phyloP scores from a whole-genome alignment of 1,284 basidiomycete species.

The Coriolopsis trogii region DNA sequence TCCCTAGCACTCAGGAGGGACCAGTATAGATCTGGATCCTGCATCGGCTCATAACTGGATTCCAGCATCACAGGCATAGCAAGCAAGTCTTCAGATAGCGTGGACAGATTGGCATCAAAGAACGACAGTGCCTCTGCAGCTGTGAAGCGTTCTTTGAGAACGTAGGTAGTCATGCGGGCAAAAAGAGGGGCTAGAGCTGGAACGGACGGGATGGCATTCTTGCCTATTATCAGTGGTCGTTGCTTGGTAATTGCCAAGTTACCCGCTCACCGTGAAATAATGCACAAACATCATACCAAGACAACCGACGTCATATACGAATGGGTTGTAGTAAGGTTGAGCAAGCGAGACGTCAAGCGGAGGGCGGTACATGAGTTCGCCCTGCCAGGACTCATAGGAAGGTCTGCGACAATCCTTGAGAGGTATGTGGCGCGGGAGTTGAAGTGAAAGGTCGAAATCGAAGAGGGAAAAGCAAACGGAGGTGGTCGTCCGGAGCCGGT shows the following conservation, averaged over 20 bases:
- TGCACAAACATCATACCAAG: conserved; percentile 2
- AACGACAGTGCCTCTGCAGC: conserved; percentile 4
- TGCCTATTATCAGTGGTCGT: too few species aligned
- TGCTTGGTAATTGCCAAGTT: too few species aligned
- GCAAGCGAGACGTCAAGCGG: neutral
- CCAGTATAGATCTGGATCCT: conserved; percentile 4
- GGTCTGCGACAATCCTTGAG: too few species aligned
- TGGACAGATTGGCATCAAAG: neutral
- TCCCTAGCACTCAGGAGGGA: neutral
- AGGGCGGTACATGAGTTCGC: too few species aligned
- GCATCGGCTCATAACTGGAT: neutral
- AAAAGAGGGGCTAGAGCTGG: conserved; percentile 5
- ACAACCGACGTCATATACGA: conserved; percentile 7
- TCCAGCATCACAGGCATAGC: neutral
- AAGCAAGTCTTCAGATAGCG: neutral
- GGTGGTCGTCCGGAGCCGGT: neutral
- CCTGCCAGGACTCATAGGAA: too few species aligned
- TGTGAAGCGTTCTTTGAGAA: conserved; percentile 6
- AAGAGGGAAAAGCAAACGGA: neutral
- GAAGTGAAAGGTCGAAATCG: conserved; percentile 1
- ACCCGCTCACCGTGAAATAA: too few species aligned
- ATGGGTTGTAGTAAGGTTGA: conserved; percentile 4
- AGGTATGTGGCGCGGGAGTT: too few species aligned
- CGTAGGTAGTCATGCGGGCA: conserved; percentile 8
- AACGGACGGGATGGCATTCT: conserved; percentile 1